Evolutionary conservation across 176 grass and related monocot species (phyloP).

Genomic region (Lolium multiflorum): DNA sequence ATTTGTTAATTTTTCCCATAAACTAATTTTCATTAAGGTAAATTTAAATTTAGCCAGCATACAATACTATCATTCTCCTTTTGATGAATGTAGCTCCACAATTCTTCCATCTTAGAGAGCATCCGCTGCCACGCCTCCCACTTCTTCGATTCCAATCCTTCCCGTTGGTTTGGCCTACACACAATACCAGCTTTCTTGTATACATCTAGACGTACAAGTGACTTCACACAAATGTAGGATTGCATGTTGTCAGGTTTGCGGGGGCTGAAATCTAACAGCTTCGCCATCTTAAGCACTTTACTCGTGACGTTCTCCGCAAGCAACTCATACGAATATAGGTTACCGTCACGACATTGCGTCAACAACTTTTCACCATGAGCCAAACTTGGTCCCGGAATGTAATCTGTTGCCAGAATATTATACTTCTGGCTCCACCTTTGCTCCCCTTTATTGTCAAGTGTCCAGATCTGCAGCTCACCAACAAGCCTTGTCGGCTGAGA

Average conservation of each 20-base stretch:
- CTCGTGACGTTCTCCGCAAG: background rate
- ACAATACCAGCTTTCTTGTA: slow-evolving; percentile 31
- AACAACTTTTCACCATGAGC: slow-evolving; percentile 30
- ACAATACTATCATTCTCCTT: background rate
- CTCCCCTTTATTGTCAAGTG: background rate
- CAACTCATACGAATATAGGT: slow-evolving; percentile 16
- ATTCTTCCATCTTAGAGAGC: background rate
- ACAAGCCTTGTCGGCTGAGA: background rate
- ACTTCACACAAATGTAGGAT: slow-evolving; percentile 21
- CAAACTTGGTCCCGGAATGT: background rate
- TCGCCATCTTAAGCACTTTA: background rate
- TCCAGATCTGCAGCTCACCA: slow-evolving; percentile 37
- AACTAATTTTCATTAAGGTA: background rate
- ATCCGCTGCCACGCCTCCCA: background rate
- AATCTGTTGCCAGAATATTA: background rate
- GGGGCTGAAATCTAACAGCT: slow-evolving; percentile 16
- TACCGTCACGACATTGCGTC: background rate
- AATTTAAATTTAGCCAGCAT: background rate
- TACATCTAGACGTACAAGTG: slow-evolving; percentile 34
- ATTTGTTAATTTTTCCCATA: background rate
- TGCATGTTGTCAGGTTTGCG: background rate
- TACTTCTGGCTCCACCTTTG: slow-evolving; percentile 39
- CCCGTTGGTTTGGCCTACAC: background rate
- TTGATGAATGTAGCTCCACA: background rate
- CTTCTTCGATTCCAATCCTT: slow-evolving; percentile 25